Percentiles rank a stretch among this genome's conserved stretches.
These are phyloP conservation scores for Lactarius evosmus DNA, from an alignment of 768 basidiomycete species.

Conservation along the genomic window DNA sequence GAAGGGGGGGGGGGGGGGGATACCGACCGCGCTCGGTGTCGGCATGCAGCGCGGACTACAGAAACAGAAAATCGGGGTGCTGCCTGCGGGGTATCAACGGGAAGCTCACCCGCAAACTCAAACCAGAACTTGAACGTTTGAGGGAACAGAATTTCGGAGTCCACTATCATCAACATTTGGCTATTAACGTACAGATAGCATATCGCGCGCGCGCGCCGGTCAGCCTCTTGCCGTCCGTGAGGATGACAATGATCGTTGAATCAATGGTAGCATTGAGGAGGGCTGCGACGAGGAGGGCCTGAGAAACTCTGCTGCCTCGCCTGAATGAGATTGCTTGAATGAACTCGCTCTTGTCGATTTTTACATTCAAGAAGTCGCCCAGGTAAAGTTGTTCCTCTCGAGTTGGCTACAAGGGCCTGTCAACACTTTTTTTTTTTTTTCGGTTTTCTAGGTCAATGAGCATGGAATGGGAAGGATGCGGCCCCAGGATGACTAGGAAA, in stretches of 20 bases:
- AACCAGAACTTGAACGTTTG: constrained; percentile 23
- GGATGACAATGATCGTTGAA: constrained; percentile 44
- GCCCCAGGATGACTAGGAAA: too few species aligned
- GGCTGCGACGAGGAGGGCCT: constrained; percentile 42
- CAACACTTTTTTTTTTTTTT: too few species aligned
- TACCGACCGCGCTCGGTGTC: constrained; percentile 35
- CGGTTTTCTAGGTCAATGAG: too few species aligned
- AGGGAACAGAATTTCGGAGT: constrained; percentile 20
- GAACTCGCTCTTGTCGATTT: constrained; percentile 65
- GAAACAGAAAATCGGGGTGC: background rate
- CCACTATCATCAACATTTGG: constrained; percentile 40
- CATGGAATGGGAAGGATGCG: too few species aligned
- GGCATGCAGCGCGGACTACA: constrained; percentile 17
- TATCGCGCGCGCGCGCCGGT: constrained; percentile 28
- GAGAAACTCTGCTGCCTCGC: constrained; percentile 56
- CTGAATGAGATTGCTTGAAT: constrained; percentile 50
- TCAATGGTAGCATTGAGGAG: constrained; percentile 50
- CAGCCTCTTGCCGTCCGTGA: constrained; percentile 32
- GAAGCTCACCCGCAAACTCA: too few species aligned
- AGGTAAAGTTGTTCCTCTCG: constrained; percentile 67
- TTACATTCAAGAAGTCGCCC: constrained; percentile 56
- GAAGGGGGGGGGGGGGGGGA: too few species aligned
- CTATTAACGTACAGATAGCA: constrained; percentile 50
- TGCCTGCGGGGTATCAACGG: background rate
- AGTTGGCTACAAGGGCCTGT: too few species aligned